Conservation (phyloP, 2,329 filamentous ascomycete genomes). For the Colletotrichum sp. region DNA sequence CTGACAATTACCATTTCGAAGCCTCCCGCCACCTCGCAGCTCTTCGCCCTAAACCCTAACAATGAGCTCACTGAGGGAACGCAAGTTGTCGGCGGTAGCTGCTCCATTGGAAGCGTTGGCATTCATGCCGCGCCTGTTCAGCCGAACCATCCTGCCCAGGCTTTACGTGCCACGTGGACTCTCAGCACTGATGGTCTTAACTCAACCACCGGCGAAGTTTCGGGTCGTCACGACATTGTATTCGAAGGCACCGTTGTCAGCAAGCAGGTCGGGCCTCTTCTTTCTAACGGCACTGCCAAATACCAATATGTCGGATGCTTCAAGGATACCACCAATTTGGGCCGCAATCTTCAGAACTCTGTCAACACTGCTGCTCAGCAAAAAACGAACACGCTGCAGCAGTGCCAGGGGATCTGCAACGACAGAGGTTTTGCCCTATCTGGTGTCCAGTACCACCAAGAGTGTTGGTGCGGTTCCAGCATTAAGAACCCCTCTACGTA, state of each 20-base stretch:
- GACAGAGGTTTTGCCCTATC: constrained; percentile 33
- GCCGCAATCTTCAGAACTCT: constrained; percentile 34
- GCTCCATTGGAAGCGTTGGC: constrained; percentile 33
- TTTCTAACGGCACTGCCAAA: constrained; percentile 31
- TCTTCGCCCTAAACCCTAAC: constrained; percentile 34
- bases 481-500: constrained; percentile 28
- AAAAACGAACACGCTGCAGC: constrained; percentile 35
- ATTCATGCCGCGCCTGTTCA: constrained; percentile 33
- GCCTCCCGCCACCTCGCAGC: constrained; percentile 34
- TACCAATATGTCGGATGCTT: constrained; percentile 45
- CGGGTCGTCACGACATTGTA: constrained; percentile 40
- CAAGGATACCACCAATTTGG: constrained; percentile 32
- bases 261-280: constrained; percentile 38
- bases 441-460: constrained; percentile 36
- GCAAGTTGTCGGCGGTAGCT: constrained; percentile 33
- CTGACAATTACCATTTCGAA: constrained; percentile 42
- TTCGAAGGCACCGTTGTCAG: constrained; percentile 36
- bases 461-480: constrained; percentile 34
- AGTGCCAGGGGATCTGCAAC: constrained; percentile 34
- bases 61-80: constrained; percentile 37
- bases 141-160: constrained; percentile 32
- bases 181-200: constrained; percentile 45
- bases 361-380: constrained; percentile 27
- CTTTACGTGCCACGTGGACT: constrained; percentile 37
- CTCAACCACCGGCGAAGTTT: constrained; percentile 25